Percentiles rank a stretch among this genome's conserved stretches.
These are phyloP conservation scores for Chrysopogon serrulatus DNA, from an alignment of 176 grass and related monocot genomes.

Conservation along the genomic window DNA sequence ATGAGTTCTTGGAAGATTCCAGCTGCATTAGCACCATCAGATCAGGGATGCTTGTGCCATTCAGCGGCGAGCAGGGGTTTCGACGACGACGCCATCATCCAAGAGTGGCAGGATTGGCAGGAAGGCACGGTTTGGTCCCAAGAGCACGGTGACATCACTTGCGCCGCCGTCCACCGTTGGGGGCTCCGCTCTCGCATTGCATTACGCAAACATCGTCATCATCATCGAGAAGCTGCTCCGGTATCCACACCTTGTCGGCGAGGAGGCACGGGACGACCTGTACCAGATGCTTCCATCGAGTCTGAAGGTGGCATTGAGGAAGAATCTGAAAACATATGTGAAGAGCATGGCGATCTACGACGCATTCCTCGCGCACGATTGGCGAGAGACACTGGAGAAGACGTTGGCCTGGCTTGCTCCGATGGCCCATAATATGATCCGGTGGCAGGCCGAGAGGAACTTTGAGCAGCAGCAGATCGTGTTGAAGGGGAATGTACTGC, in stretches of 20 bases:
- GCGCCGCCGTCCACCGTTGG: slow-evolving; percentile 68
- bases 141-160: slow-evolving; percentile 63
- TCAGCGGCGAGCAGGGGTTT: slow-evolving; percentile 36
- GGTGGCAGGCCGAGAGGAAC: slow-evolving; percentile 87
- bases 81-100: neutral
- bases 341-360: slow-evolving; percentile 84
- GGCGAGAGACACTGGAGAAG: slow-evolving; percentile 81
- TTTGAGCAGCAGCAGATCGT: slow-evolving; percentile 95
- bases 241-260: slow-evolving; percentile 88
- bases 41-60: slow-evolving; percentile 54
- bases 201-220: slow-evolving; percentile 86
- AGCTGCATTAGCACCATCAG: slow-evolving; percentile 50
- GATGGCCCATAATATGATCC: slow-evolving; percentile 86
- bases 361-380: slow-evolving; percentile 87
- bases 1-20: slow-evolving; percentile 53
- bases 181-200: slow-evolving; percentile 71
- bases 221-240: slow-evolving; percentile 89
- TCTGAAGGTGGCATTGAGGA: slow-evolving; percentile 43
- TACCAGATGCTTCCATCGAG: slow-evolving; percentile 96
- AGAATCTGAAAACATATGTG: slow-evolving; percentile 45
- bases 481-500: slow-evolving; percentile 54
- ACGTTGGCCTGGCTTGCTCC: slow-evolving; percentile 73
- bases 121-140: slow-evolving; percentile 53
- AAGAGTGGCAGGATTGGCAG: slow-evolving; percentile 28
- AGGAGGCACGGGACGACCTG: slow-evolving; percentile 87